Percentiles rank a stretch among this genome's conserved stretches.
Evolutionary conservation across 2,329 filamentous ascomycete species (phyloP).

Genomic region (Pezicula neosporulosa): DNA sequence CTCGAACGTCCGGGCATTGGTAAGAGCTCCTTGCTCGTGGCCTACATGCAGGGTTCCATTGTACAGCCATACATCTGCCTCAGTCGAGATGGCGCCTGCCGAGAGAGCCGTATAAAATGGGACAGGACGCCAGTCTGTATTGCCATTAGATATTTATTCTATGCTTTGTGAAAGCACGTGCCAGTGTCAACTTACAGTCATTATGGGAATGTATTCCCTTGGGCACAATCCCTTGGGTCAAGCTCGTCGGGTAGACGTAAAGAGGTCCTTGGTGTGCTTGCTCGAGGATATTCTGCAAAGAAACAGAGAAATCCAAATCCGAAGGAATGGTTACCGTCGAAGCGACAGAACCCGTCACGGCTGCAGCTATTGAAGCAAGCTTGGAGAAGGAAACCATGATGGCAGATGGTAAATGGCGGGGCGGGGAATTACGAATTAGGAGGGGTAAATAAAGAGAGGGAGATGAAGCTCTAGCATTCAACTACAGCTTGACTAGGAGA

Average conservation of each 20-base stretch:
- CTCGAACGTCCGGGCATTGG: slow-evolving; percentile 18
- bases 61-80: slow-evolving; percentile 27
- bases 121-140: slow-evolving; percentile 37
- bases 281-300: slow-evolving; percentile 51
- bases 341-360: neutral
- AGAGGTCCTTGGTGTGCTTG: slow-evolving; percentile 47
- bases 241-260: slow-evolving; percentile 58
- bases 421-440: too few relatives aligned
- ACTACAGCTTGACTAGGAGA: too few relatives aligned
- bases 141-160: slow-evolving; percentile 50
- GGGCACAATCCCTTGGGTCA: slow-evolving; percentile 57
- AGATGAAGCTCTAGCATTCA: too few relatives aligned
- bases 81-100: slow-evolving; percentile 19
- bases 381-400: neutral
- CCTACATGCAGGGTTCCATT: slow-evolving; percentile 22
- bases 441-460: too few relatives aligned
- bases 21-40: slow-evolving; percentile 21
- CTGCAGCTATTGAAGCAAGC: neutral
- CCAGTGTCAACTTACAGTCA: slow-evolving; percentile 48
- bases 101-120: slow-evolving; percentile 24
- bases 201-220: slow-evolving; percentile 56
- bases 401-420: too few relatives aligned
- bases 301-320: slow-evolving; percentile 35
- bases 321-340: neutral
- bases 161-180: slow-evolving; percentile 35